Evolutionary conservation across 139 green algal species (phyloP), one percentile per base, ranked within the genome.

Genomic region (Deuterostichococcus epilithicus): DNA sequence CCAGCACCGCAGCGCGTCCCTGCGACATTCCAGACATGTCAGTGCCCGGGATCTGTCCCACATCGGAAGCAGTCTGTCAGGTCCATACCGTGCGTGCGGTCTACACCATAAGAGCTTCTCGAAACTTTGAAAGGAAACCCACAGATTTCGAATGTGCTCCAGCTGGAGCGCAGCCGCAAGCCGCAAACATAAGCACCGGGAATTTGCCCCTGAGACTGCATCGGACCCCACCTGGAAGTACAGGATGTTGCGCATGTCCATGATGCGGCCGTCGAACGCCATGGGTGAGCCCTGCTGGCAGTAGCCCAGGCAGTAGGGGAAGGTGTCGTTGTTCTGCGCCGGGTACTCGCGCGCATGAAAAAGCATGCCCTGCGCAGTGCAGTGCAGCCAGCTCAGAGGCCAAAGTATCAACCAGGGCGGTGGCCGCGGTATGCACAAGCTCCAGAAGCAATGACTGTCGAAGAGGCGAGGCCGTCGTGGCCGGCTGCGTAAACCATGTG

Each of bases 341-440:
- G 82, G 82, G 45, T 83, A 87, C 69, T 84, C 82, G 2, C 59
- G 45, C 10, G 82, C 68, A 60, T 84, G 82, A 44, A 87, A 85
- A 30, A 86, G 72, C 42, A 86, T 23, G 23, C 82, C 82, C 42
- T 52, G 42, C 42, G 13, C 10, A 8, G 10, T 23, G 42, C 42
- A 52, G 42, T n/a, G n/a, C n/a, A n/a, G n/a, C n/a, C n/a, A n/a
- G n/a, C n/a, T n/a, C n/a, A n/a, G n/a, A n/a, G n/a, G n/a, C n/a
- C n/a, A n/a, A n/a, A n/a, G n/a, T n/a, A n/a, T n/a, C n/a, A n/a
- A n/a, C n/a, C n/a, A n/a, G n/a, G n/a, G n/a, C n/a, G n/a, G n/a
- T n/a, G n/a, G n/a, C n/a, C n/a, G n/a, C n/a, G n/a, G n/a, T n/a
- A n/a, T n/a, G n/a, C n/a, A n/a, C n/a, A n/a, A n/a, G n/a, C n/a